Percentiles rank a stretch among this genome's conserved stretches.
These are phyloP conservation scores for Metarhizium robertsii DNA, from an alignment of 2,329 filamentous ascomycete genomes.

Conservation along the genomic window DNA sequence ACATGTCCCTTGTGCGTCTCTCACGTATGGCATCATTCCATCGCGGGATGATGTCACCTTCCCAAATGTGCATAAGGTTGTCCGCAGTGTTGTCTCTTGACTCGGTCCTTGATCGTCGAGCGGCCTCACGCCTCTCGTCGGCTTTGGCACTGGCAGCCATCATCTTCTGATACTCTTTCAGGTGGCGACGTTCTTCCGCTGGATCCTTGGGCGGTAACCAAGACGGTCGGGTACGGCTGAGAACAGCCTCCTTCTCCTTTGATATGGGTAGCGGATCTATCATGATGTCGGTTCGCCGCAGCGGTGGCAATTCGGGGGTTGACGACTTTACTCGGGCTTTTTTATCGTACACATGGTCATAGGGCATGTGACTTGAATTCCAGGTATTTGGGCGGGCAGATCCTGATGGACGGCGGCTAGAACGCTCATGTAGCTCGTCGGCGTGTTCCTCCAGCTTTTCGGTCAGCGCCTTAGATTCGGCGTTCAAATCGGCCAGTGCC, in stretches of 20 bases:
- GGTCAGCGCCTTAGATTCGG: slow-evolving; percentile 65
- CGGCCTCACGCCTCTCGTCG: slow-evolving; percentile 48
- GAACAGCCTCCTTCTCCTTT: slow-evolving; percentile 76
- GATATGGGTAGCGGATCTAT: slow-evolving; percentile 77
- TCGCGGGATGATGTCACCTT: slow-evolving; percentile 64
- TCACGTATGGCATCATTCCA: slow-evolving; percentile 65
- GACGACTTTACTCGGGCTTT: slow-evolving; percentile 55
- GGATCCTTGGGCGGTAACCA: slow-evolving; percentile 85
- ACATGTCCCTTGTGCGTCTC: slow-evolving; percentile 63
- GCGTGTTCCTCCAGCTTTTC: slow-evolving; percentile 75
- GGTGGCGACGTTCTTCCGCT: slow-evolving; percentile 79
- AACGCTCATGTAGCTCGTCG: slow-evolving; percentile 43
- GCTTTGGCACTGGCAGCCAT: slow-evolving; percentile 56
- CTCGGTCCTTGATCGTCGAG: slow-evolving; percentile 40
- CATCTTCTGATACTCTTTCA: slow-evolving; percentile 80
- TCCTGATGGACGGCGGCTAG: slow-evolving; percentile 20
- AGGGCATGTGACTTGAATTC: slow-evolving; percentile 24
- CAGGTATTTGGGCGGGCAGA: slow-evolving; percentile 30
- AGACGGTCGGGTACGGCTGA: slow-evolving; percentile 70
- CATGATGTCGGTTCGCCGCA: slow-evolving; percentile 68
- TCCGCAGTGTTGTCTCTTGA: slow-evolving; percentile 45
- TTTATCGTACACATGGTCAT: slow-evolving; percentile 25
- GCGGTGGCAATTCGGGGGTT: slow-evolving; percentile 57
- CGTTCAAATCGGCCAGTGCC: slow-evolving; percentile 57
- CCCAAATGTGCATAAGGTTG: slow-evolving; percentile 57